Conservation (phyloP, 441 rosid genomes). For the Geranium incanum region DNA sequence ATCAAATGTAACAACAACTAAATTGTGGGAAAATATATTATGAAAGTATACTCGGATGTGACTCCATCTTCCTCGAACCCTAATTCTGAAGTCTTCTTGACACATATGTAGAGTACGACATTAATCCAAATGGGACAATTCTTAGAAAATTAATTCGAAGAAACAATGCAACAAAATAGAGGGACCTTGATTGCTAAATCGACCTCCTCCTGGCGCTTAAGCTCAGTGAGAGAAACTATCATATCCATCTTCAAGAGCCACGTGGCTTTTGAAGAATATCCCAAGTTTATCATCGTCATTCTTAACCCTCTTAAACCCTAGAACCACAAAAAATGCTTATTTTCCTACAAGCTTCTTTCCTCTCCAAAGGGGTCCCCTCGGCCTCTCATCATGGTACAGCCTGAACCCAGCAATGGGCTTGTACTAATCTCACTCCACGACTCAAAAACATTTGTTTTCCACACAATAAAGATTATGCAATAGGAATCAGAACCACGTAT, state of each 20-base stretch:
- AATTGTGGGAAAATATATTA: no score
- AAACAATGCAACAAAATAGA: neutral
- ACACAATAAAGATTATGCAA: conserved; percentile 20
- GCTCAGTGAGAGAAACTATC: conserved; percentile 73
- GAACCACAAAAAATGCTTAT: conserved; percentile 71
- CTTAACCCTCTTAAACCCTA: conserved; percentile 74
- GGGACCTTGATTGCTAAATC: conserved; percentile 55
- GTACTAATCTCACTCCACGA: conserved; percentile 12
- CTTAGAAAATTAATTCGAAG: neutral
- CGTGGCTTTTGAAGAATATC: conserved; percentile 69
- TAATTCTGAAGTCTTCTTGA: no score
- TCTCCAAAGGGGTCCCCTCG: conserved; percentile 95
- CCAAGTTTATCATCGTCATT: conserved; percentile 65
- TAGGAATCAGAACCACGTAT: conserved; percentile 15
- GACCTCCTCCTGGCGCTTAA: conserved; percentile 85
- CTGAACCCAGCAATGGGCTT: conserved; percentile 33
- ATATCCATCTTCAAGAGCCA: conserved; percentile 68
- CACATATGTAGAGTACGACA: no score
- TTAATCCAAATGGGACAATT: neutral
- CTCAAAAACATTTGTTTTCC: conserved; percentile 21
- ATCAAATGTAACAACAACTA: no score
- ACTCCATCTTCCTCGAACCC: no score
- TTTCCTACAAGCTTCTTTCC: conserved; percentile 86
- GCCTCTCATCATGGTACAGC: conserved; percentile 83
- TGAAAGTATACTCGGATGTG: no score